Conservation (phyloP, 305 asterid genomes). For the Salvia sclarea region DNA sequence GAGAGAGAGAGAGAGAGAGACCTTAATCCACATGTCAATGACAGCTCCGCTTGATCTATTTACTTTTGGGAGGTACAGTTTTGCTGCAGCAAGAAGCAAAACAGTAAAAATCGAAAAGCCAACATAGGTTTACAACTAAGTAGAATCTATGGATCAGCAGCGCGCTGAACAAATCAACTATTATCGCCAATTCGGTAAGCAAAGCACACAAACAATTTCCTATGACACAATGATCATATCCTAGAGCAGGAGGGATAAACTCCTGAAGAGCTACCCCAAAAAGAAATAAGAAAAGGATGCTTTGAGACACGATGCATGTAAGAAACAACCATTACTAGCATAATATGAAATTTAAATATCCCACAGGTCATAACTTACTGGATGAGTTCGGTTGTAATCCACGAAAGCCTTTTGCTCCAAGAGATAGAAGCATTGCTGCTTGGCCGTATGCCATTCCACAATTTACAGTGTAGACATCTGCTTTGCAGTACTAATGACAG, state of each 20-base stretch:
- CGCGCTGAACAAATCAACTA: not conserved
- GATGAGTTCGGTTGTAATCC: slow-evolving; percentile 71
- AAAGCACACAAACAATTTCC: not conserved
- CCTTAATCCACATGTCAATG: slow-evolving; percentile 95
- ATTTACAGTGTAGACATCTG: slow-evolving; percentile 85
- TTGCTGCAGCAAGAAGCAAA: slow-evolving; percentile 56
- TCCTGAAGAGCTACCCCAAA: not conserved
- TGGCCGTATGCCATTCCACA: slow-evolving; percentile 90
- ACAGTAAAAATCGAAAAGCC: slow-evolving; percentile 12
- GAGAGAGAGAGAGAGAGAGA: slow-evolving; percentile 40
- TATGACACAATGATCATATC: no score
- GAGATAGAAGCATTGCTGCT: slow-evolving; percentile 93
- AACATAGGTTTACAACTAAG: not conserved
- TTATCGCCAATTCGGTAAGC: not conserved
- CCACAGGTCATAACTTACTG: slow-evolving; percentile 54
- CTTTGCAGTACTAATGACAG: slow-evolving; percentile 59
- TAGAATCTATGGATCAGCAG: not conserved
- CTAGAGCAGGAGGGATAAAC: not conserved
- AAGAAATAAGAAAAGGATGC: not conserved
- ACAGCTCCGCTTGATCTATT: slow-evolving; percentile 71
- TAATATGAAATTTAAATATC: not conserved
- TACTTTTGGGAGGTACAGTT: slow-evolving; percentile 80
- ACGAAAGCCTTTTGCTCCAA: slow-evolving; percentile 84
- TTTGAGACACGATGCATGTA: not conserved
- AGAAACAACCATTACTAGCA: slow-evolving; percentile 3